Evolutionary conservation across 192 early-diverging fungal genomes (phyloP).

Genomic region (Entrophospora sp.): DNA sequence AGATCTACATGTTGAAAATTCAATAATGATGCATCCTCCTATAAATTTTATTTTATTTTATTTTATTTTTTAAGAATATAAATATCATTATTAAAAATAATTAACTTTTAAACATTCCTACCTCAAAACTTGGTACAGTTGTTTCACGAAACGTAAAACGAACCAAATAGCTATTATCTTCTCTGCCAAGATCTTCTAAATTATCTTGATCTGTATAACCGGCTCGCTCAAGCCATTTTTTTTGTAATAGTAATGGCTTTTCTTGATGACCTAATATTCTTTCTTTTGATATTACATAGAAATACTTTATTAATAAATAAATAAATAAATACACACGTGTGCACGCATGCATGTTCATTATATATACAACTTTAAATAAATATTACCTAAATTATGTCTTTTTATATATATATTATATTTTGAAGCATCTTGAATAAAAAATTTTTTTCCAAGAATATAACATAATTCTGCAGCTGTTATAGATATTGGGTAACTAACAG

Average conservation of each 20-base stretch:
- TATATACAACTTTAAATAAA: constrained; percentile 7
- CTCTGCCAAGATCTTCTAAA: constrained; percentile 68
- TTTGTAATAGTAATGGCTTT: constrained; percentile 65
- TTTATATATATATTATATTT: constrained; percentile 36
- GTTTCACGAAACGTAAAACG: constrained; percentile 65
- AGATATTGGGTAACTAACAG: constrained; percentile 57
- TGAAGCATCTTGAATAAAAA: constrained; percentile 65
- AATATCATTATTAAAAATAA: too few relatives aligned
- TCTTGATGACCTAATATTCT: constrained; percentile 61
- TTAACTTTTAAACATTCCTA: too few relatives aligned
- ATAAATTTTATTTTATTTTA: too few relatives aligned
- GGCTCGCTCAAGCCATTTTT: constrained; percentile 62
- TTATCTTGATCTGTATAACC: constrained; percentile 73
- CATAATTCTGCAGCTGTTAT: constrained; percentile 70
- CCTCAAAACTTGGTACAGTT: constrained; percentile 38
- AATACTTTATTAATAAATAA: constrained; percentile 12
- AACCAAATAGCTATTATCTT: constrained; percentile 78
- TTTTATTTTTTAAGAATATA: too few relatives aligned
- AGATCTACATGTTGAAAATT: constrained; percentile 59
- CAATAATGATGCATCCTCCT: constrained; percentile 35
- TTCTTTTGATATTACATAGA: constrained; percentile 51
- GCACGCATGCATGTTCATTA: not conserved
- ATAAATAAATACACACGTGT: not conserved
- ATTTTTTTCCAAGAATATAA: constrained; percentile 68
- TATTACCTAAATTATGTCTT: constrained; percentile 33